phyloP scores from a whole-genome alignment of 1,284 basidiomycete species.

The Cystobasidium pallidum region DNA sequence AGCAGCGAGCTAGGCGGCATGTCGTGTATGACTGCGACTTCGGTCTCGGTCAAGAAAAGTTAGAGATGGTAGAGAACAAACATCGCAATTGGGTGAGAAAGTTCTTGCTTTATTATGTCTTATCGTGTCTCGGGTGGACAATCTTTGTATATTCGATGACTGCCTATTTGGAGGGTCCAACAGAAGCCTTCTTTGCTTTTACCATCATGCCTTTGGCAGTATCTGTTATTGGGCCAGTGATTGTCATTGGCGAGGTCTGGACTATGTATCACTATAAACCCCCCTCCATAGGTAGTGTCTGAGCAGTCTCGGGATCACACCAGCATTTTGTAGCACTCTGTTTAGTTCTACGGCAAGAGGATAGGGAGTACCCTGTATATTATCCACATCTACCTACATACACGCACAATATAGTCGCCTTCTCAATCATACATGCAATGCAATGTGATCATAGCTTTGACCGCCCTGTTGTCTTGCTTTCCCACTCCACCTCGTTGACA shows the following conservation, averaged over 20 bases:
- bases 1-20: slow-evolving; percentile 10
- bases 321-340: not conserved
- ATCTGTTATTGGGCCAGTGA: not conserved
- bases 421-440: not conserved
- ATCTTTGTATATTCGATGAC: not conserved
- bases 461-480: not conserved
- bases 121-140: not conserved
- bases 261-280: not conserved
- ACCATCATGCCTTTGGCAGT: not conserved
- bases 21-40: slow-evolving; percentile 5
- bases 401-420: not conserved
- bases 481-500: slow-evolving; percentile 32
- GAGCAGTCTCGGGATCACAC: not conserved
- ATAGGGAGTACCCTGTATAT: not conserved
- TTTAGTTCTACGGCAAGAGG: not conserved
- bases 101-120: not conserved
- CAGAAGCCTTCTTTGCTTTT: slow-evolving; percentile 20
- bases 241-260: slow-evolving; percentile 14
- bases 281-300: not conserved
- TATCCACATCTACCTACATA: not conserved
- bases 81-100: not conserved
- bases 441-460: not conserved
- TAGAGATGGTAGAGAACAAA: not conserved
- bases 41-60: not conserved
- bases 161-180: slow-evolving; percentile 2